These are phyloP conservation scores for Rhodamnia rubescens DNA, from an alignment of 345 rosid species.

Conservation along the genomic window DNA sequence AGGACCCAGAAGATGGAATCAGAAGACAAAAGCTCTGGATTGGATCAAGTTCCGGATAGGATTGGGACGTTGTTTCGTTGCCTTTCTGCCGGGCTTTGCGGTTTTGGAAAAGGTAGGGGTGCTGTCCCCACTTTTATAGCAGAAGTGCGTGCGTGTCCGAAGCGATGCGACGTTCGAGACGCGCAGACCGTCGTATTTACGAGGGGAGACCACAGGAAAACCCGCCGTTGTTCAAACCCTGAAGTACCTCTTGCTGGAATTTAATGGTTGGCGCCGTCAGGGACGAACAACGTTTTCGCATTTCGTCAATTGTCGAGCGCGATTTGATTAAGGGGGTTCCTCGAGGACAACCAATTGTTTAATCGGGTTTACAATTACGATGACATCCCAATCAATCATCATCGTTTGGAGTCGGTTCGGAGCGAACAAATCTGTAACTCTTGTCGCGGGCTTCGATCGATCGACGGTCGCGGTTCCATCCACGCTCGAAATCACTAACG, in stretches of 20 bases:
- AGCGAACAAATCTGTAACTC: not conserved
- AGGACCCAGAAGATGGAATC: not conserved
- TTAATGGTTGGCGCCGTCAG: not conserved
- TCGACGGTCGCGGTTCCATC: not conserved
- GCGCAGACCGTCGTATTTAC: not conserved
- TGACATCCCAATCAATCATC: not conserved
- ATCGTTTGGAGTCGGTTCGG: not conserved
- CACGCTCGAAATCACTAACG: not conserved
- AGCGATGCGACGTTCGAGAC: not conserved
- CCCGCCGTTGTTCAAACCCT: not conserved
- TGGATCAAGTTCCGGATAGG: not conserved
- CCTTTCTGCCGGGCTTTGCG: not conserved
- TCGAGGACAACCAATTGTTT: not conserved
- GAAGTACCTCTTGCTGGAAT: not conserved
- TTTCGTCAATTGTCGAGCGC: not conserved
- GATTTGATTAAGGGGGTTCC: not conserved
- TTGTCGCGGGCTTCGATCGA: not conserved
- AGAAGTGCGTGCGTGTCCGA: not conserved
- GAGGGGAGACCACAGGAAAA: not conserved
- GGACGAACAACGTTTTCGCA: not conserved
- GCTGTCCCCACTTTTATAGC: not conserved
- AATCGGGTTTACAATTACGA: too few relatives aligned
- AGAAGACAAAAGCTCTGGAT: not conserved
- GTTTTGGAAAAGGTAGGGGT: not conserved
- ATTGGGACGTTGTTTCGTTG: not conserved